These are phyloP conservation scores for Fusarium tjaetaba DNA, from an alignment of 2,329 filamentous ascomycete species.

Conservation along the genomic window DNA sequence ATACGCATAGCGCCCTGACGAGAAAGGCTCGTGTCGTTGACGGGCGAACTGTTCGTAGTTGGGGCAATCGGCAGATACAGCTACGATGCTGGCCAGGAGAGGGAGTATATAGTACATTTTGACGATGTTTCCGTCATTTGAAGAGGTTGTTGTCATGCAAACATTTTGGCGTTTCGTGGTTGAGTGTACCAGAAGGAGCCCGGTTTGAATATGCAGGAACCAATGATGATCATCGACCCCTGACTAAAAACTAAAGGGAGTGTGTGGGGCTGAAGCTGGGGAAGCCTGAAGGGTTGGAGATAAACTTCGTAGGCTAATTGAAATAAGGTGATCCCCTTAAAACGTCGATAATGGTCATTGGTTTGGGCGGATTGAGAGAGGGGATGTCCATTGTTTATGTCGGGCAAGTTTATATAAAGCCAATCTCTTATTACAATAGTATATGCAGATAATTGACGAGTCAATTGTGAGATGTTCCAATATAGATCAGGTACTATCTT, in stretches of 20 bases:
- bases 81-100: constrained; percentile 24
- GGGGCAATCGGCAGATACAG: constrained; percentile 46
- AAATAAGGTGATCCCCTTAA: not conserved
- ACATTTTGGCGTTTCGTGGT: constrained; percentile 9
- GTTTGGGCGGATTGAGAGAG: not conserved
- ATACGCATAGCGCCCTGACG: constrained; percentile 77
- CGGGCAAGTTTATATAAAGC: not conserved
- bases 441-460: not conserved
- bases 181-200: not conserved
- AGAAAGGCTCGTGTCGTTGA: constrained; percentile 72
- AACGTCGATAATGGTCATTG: not conserved
- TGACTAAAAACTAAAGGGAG: constrained; percentile 7
- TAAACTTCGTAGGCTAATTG: not conserved
- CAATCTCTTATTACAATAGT: not conserved
- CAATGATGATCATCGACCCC: constrained; percentile 10
- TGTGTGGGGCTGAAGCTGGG: constrained; percentile 6
- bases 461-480: not conserved
- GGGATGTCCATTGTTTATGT: not conserved
- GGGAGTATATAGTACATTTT: constrained; percentile 13
- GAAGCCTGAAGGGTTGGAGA: constrained; percentile 7
- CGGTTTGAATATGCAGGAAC: not conserved
- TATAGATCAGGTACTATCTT: not conserved
- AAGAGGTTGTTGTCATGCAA: constrained; percentile 2
- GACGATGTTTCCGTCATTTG: constrained; percentile 6
- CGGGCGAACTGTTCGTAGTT: constrained; percentile 50